phyloP scores from a whole-genome alignment of 148 eudicot genomes.

The Diospyros kaki region DNA sequence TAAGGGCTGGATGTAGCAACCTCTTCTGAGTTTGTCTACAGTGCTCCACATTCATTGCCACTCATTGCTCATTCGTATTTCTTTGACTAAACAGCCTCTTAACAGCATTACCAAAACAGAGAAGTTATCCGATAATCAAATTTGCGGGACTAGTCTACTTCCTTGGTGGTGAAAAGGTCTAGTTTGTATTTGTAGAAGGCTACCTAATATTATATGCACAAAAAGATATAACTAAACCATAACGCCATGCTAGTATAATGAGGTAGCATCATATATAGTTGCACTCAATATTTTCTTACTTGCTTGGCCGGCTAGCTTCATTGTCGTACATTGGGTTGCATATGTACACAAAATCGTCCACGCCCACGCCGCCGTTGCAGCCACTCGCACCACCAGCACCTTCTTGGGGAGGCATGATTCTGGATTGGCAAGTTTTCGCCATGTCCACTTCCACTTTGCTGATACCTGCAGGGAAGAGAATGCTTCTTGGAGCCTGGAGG shows the following conservation, averaged over 20 bases:
- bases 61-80: too few relatives aligned
- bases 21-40: too few relatives aligned
- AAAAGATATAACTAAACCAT: too few relatives aligned
- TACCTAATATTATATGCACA: not conserved
- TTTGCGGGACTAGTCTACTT: not conserved
- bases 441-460: not conserved
- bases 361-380: not conserved
- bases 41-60: too few relatives aligned
- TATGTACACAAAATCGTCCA: constrained; percentile 49
- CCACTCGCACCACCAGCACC: not conserved
- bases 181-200: constrained; percentile 18
- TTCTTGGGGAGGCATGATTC: constrained; percentile 20
- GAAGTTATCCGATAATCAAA: too few relatives aligned
- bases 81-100: too few relatives aligned
- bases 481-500: too few relatives aligned
- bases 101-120: too few relatives aligned
- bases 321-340: constrained; percentile 75
- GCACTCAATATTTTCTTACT: constrained; percentile 18
- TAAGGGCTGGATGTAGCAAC: too few relatives aligned
- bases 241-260: too few relatives aligned
- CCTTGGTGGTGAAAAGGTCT: not conserved
- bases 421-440: constrained; percentile 21
- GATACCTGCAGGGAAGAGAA: too few relatives aligned
- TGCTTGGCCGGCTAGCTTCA: constrained; percentile 18
- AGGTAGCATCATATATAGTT: too few relatives aligned